Evolutionary conservation across 2,329 filamentous ascomycete species (phyloP), one percentile per base, ranked within the genome.

Genomic region (Neoarthrinium moseri): DNA sequence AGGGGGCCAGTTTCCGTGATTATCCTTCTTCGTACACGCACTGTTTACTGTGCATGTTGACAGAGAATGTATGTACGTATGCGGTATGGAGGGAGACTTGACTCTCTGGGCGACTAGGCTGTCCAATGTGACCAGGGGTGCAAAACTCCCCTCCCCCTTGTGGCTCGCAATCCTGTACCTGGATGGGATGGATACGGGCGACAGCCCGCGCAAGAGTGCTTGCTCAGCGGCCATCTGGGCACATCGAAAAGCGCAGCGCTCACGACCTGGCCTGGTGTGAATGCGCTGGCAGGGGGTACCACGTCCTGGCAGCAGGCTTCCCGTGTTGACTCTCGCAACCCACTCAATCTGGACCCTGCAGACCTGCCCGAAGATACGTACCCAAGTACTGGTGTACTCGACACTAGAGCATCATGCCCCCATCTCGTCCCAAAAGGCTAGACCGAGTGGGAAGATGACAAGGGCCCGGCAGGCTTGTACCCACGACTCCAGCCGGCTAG

Each of bases 321-420:
- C 20, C 42, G 20, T 44, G 35, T 6, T 39, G n/a, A 23, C 35
- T 20, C 10, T 21, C 17, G 17, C 21, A n/a, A n/a, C n/a, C n/a
- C n/a, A n/a, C 21, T 20, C 43, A 44, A 44, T 17, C 36, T 27
- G 22, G 30, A 24, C 41, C 41, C 30, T 34, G 30, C 30, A 44
- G 30, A n/a, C 32, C 8, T 12, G 17, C 23, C 22, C 13, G 23
- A 18, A 17, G 13, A 10, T 17, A 38, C 18, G 35, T 38, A 38
- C 35, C 15, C 35, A 11, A 13, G 32, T 44, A 45, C 43, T 38
- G n/a, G n/a, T n/a, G n/a, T n/a, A n/a, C 17, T 20, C 30, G 7
- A 26, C 11, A 10, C 40, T 7, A 34, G 27, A 10, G 4, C 17
- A 26, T 15, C 17, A 7, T n/a, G 10, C 10, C 10, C 21, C 24